Percentiles rank a stretch among this genome's conserved stretches.
Conservation (phyloP, 2,329 filamentous ascomycete genomes). For the Microdochium bolleyi region DNA sequence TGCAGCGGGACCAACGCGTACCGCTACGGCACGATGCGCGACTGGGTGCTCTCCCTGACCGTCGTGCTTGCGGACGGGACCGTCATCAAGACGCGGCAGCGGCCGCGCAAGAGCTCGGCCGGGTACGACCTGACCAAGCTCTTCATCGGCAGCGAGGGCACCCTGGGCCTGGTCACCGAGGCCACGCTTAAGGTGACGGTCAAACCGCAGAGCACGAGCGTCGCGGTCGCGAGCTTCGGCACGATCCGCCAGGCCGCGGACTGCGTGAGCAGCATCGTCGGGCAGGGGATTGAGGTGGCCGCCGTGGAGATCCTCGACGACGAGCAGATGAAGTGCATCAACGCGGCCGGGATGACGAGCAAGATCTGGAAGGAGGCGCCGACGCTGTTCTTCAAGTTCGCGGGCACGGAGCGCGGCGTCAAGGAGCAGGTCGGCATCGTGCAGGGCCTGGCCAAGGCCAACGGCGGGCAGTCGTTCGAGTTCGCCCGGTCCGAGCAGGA, state of each 20-base stretch:
- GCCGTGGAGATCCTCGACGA: conserved; percentile 77
- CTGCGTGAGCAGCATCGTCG: conserved; percentile 64
- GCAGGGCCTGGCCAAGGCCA: conserved; percentile 21
- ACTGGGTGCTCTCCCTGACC: conserved; percentile 77
- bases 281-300: conserved; percentile 65
- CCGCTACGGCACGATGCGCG: conserved; percentile 80
- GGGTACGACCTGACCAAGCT: conserved; percentile 76
- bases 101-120: conserved; percentile 70
- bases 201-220: conserved; percentile 64
- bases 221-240: conserved; percentile 50
- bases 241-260: conserved; percentile 55
- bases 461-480: conserved; percentile 64
- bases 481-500: conserved; percentile 66
- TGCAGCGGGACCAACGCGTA: conserved; percentile 72
- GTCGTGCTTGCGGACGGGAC: conserved; percentile 79
- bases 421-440: conserved; percentile 62
- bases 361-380: conserved; percentile 55
- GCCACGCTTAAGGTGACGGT: conserved; percentile 69
- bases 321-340: conserved; percentile 59
- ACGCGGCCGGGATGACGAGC: conserved; percentile 46
- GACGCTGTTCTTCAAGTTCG: conserved; percentile 67
- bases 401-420: conserved; percentile 55
- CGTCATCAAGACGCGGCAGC: conserved; percentile 69
- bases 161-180: conserved; percentile 71
- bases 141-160: conserved; percentile 79